These are phyloP conservation scores for Candida dubliniensis DNA, from an alignment of 1,139 yeast genomes.

Conservation along the genomic window DNA sequence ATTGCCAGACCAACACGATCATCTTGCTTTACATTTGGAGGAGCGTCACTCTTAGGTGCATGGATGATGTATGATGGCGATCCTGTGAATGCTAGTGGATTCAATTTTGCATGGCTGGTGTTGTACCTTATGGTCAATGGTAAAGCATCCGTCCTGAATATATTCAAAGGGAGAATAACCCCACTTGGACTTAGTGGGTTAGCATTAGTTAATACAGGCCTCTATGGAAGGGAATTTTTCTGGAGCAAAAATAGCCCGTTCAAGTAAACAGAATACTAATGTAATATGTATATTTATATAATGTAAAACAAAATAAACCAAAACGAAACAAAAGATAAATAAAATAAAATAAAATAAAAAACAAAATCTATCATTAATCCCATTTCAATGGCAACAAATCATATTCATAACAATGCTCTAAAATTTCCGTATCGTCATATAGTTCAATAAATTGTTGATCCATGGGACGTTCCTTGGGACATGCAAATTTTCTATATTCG, in stretches of 20 bases:
- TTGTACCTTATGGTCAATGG: conserved; percentile 79
- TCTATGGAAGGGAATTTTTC: conserved; percentile 72
- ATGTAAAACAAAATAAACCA: background rate
- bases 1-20: conserved; percentile 35
- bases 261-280: background rate
- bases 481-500: conserved; percentile 90
- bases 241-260: conserved; percentile 24
- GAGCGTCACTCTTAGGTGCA: conserved; percentile 75
- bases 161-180: conserved; percentile 43
- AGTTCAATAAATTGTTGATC: conserved; percentile 94
- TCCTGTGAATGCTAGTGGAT: conserved; percentile 81
- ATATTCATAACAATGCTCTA: conserved; percentile 48
- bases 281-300: background rate
- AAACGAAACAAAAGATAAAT: background rate
- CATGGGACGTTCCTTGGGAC: conserved; percentile 91
- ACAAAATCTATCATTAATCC: conserved; percentile 29
- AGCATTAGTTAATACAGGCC: conserved; percentile 61
- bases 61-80: conserved; percentile 83
- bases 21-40: conserved; percentile 56
- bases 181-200: conserved; percentile 62
- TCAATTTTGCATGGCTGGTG: conserved; percentile 83
- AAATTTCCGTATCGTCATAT: conserved; percentile 67
- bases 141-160: conserved; percentile 49
- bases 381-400: conserved; percentile 70
- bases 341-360: background rate